These are phyloP conservation scores for Straminergon stramineum DNA, from an alignment of 225 moss, liverwort and hornwort species.

Conservation along the genomic window DNA sequence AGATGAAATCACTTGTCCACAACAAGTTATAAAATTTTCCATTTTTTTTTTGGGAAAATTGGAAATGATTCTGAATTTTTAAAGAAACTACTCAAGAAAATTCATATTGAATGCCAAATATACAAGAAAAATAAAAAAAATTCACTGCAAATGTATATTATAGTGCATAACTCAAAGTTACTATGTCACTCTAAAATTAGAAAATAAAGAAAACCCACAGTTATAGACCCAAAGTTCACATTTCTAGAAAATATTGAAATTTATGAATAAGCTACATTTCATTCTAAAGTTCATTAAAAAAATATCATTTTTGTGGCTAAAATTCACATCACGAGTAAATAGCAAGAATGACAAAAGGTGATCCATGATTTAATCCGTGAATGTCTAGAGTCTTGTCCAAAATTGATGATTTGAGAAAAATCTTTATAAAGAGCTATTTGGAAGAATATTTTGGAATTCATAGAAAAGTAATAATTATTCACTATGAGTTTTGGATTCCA, in stretches of 20 bases:
- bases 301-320: no score
- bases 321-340: no score
- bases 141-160: background rate
- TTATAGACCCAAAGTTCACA: background rate
- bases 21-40: background rate
- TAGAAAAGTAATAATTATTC: no score
- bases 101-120: background rate
- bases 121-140: background rate
- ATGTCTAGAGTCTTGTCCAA: no score
- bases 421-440: no score
- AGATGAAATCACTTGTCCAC: background rate
- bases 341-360: no score
- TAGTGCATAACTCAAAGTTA: background rate
- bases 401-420: no score
- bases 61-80: background rate
- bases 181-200: accelerated
- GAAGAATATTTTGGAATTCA: no score
- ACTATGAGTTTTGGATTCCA: no score
- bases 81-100: background rate
- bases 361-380: no score
- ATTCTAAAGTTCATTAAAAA: no score
- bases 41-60: background rate
- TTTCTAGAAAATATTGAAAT: background rate
- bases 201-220: background rate
- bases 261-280: background rate